Evolutionary conservation across 495 filamentous ascomycete genomes (phyloP), one percentile per base, ranked within the genome.

Genomic region (Penicillium alfredii): DNA sequence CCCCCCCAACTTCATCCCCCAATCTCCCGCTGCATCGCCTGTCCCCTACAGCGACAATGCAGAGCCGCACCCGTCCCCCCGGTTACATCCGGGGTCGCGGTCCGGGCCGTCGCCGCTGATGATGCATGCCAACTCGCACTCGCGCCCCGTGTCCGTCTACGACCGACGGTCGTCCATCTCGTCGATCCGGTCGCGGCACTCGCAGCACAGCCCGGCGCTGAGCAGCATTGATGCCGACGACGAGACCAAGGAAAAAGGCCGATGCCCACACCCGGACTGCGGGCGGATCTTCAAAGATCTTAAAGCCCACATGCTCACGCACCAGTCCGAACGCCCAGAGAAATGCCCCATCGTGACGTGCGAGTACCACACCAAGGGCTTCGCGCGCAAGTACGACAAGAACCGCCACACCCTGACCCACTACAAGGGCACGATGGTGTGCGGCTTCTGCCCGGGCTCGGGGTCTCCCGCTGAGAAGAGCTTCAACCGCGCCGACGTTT

Each of bases 361-460:
- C 71, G 88, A 94, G 50, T 99, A 95, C 56, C 88, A 94, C 62
- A 73, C 75, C 40, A 97, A 96, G 61, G 92, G 92, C 1, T 99
- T 99, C 52, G 90, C 92, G 4, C 72, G 92, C 25, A 99, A 97
- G 53, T 99, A 99, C 53, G 92, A 99, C 62, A 97, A 96, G 67
- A 97, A 97, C 58, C 71, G 92, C n/a, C 92, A 99, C 55, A 95
- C 90, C 0, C 58, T 99, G 45, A 99, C 93, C 15, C 92, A 99
- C 48, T 99, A 99, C 72, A 97, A 97, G 61, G 93, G 93, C 4
- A 97, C 88, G 4, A 97, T 99, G 93, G 87, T 97, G 9, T 99
- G 92, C 58, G 89, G 90, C 8, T 97, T 99, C 62, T 99, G 92
- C 44, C 87, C 92, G 2, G 88, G 89, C 2, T 84, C 84, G 12